Base-by-base conservation (phyloP, 805 yeast genomes). In the Hanseniaspora vineae region DNA sequence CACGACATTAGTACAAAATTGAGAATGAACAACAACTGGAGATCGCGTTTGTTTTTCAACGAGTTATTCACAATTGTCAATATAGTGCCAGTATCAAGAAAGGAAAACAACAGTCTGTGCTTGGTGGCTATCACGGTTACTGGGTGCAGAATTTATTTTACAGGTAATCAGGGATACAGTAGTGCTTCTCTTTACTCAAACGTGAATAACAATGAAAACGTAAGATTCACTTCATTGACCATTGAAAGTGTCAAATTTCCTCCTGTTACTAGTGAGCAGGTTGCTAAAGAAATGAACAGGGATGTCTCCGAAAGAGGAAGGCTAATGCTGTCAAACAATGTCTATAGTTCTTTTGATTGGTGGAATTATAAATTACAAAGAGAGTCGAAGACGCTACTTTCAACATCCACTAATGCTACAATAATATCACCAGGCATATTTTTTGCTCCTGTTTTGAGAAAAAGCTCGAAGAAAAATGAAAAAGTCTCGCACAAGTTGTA, bases 341-440 rank as follows among this genome's bases (percentile, higher is more conserved):
- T 48, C 61, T 39, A 19, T 40, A 23, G 12, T 20, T 37, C 35
- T 45, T 42, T 42, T 42, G 29, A 44, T 35, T 33, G 42, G 35
- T 23, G 45, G 43, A 40, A 20, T 12, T 58, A 76, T 33, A 74
- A 69, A 50, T 73, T 78, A 18, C 70, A 84, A 60, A 78, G 77
- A 53, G 78, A 75, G 53, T 69, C 75, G 0, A 70, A 78, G 6
- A 63, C 71, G 2, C 59, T 87, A 44, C 67, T 81, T 49, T 75
- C 73, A 50, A 75, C 81, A 42, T 72, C 83, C 29, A 68, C 74
- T 39, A 68, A 78, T 11, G 72, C 84, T 23, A 72, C 76, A 32
- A 69, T 89, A 12, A 69, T 86, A 31, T 78, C 94, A 18, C 96
- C 96, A 0, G 95, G 95, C n/a, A 80, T 87, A 3, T 89, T 80